Conservation (phyloP, 75 land plant species). For the Chamaecyparis obtusa region DNA sequence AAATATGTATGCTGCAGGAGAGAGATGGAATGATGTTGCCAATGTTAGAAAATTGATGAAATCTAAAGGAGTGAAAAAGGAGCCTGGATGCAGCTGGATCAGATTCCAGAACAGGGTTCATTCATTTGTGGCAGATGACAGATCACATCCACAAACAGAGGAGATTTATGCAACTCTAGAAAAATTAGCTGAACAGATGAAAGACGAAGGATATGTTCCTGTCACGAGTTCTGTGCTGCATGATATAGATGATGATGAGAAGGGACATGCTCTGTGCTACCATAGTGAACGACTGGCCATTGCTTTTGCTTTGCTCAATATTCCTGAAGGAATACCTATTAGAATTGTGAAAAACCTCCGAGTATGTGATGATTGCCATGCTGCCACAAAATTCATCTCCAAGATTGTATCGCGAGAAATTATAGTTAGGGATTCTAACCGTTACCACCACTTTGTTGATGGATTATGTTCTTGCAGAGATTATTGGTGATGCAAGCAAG, state of each 20-base stretch:
- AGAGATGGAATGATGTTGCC: background rate
- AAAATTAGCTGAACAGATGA: background rate
- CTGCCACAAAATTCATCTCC: background rate
- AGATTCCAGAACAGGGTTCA: background rate
- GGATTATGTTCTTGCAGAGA: background rate
- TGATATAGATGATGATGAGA: background rate
- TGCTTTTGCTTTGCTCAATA: background rate
- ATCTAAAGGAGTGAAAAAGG: background rate
- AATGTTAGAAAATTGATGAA: background rate
- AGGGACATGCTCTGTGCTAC: background rate
- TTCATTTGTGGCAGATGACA: background rate
- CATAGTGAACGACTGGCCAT: background rate
- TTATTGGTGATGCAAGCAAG: background rate
- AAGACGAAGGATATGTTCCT: background rate
- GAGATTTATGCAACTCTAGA: background rate
- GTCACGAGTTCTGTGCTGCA: background rate
- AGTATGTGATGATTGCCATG: background rate
- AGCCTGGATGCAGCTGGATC: constrained; percentile 1
- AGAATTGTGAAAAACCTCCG: background rate
- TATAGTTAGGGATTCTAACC: background rate
- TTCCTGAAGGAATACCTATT: background rate
- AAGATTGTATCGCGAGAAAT: background rate
- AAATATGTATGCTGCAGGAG: background rate
- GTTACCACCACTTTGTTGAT: background rate
- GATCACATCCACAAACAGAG: background rate